Conservation (phyloP, 1,284 basidiomycete genomes). For the Cutaneotrichosporon sp. region DNA sequence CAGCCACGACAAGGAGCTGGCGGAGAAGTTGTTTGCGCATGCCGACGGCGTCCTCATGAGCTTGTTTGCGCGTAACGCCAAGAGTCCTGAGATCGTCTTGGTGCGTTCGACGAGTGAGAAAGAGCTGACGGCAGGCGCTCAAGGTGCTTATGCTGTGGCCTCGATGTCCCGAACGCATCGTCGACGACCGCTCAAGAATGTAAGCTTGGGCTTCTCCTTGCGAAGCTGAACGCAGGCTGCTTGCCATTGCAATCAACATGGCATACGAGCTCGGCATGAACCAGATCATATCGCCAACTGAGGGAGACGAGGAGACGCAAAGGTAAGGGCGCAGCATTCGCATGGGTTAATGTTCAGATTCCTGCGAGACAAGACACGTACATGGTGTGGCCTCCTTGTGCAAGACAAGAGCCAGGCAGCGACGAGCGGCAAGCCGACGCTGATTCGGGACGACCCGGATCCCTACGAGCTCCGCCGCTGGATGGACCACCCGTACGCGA, state of each 20-base stretch:
- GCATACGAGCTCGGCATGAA: conserved; percentile 5
- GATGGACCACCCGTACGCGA: conserved; percentile 2
- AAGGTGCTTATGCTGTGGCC: not conserved
- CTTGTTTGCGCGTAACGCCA: conserved; percentile 4
- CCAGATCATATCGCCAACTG: not conserved
- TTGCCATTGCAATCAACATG: conserved; percentile 6
- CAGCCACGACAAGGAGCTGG: not conserved
- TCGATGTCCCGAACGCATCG: conserved; percentile 3
- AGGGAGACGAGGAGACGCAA: conserved; percentile 4
- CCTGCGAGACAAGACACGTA: conserved; percentile 3
- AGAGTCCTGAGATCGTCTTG: conserved; percentile 4
- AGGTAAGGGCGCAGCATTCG: too few relatives aligned
- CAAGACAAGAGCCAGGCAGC: conserved; percentile 1
- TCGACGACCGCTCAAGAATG: conserved; percentile 5
- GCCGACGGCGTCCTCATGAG: conserved; percentile 5
- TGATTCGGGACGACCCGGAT: not conserved
- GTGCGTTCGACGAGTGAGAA: not conserved
- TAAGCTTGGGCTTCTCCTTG: too few relatives aligned
- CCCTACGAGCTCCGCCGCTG: not conserved
- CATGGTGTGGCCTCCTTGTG: conserved; percentile 1
- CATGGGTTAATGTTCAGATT: too few relatives aligned
- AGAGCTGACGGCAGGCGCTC: not conserved
- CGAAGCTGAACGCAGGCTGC: not conserved
- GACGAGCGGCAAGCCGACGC: not conserved
- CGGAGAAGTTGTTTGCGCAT: not conserved